Evolutionary conservation across 1,284 basidiomycete species (phyloP), one percentile per base, ranked within the genome.

Genomic region (Prillingera fragicola): DNA sequence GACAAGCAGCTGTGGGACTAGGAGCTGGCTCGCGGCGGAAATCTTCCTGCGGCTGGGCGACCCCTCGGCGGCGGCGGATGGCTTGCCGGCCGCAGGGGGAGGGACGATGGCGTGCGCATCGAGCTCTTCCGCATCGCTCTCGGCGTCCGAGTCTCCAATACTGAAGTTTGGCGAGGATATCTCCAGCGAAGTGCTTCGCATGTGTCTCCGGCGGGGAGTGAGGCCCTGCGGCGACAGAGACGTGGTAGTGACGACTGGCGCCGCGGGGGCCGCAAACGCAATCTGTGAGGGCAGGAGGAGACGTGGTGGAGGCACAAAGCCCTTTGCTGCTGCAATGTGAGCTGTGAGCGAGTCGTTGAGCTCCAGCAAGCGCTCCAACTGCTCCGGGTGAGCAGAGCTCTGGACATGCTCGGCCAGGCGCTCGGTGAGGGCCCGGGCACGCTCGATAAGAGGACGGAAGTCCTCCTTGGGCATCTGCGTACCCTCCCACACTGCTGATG

Each of bases 301-400:
- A 29, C 70, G 57, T 14, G 58, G 62, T 6, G 60, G 63, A 2
- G 59, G 65, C n/a, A 18, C 45, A 49, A 55, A 73, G 43, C 56
- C 55, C 4, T 62, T 60, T 1, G 66, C 61, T 26, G 58, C 45
- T 3, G 67, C 62, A 25, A 75, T 45, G 21, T 81, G 69, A 0
- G 70, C 67, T 5, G 78, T 79, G 10, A 92, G 70, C 31, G 75
- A 72, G 61, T 94, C 88, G 58, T 87, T 88, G 33, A 88, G 69
- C 3, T 57, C 69, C 8, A 92, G 74, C 17, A 90, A 71, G 33
- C 80, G 80, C 51, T 84, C 82, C 59, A 88, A 69, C 15, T 73
- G n/a, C 2, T 40, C 42, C 3, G 38, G 13, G 13, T 49, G n/a
- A n/a, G n/a, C 26, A 2, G 15, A 12, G 19, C 19, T 34, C 33